These are phyloP conservation scores for Chloranthus sessilifolius DNA, from an alignment of 164 flowering plant genomes.

Conservation along the genomic window DNA sequence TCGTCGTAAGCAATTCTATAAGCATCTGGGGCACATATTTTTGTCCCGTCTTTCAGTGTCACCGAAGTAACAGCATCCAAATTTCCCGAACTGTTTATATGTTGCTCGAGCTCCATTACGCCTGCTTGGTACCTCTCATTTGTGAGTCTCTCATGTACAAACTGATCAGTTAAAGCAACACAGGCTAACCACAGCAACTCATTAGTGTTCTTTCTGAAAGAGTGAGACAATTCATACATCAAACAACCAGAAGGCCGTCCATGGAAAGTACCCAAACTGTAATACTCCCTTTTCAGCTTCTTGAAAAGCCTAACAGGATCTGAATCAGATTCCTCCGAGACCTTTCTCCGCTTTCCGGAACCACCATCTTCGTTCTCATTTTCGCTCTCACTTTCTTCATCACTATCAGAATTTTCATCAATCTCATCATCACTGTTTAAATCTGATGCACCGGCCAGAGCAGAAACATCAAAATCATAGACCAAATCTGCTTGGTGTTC, in stretches of 20 bases:
- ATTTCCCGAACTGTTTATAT: slow-evolving; percentile 78
- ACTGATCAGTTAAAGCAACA: slow-evolving; percentile 91
- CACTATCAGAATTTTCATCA: slow-evolving; percentile 30
- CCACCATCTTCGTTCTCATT: slow-evolving; percentile 36
- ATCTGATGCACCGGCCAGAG: slow-evolving; percentile 59
- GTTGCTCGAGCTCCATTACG: slow-evolving; percentile 95
- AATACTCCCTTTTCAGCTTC: slow-evolving; percentile 67
- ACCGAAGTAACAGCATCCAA: slow-evolving; percentile 73
- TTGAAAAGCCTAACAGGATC: slow-evolving; percentile 50
- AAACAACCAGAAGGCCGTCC: slow-evolving; percentile 93
- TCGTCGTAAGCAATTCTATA: slow-evolving; percentile 87
- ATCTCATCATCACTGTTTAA: slow-evolving; percentile 59
- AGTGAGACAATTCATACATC: slow-evolving; percentile 80
- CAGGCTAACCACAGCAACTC: slow-evolving; percentile 95
- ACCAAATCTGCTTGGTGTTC: slow-evolving; percentile 76
- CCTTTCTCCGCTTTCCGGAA: slow-evolving; percentile 47
- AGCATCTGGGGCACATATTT: slow-evolving; percentile 71
- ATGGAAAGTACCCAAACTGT: slow-evolving; percentile 82
- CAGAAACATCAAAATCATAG: slow-evolving; percentile 73
- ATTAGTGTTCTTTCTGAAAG: slow-evolving; percentile 76
- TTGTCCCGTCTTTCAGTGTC: slow-evolving; percentile 91
- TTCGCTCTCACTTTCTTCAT: slow-evolving; percentile 39
- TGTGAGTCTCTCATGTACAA: slow-evolving; percentile 83
- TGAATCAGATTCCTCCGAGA: slow-evolving; percentile 28
- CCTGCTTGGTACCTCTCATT: slow-evolving; percentile 88